phyloP scores from a whole-genome alignment of 2,329 filamentous ascomycete species.

The Nectriaceae sp. region DNA sequence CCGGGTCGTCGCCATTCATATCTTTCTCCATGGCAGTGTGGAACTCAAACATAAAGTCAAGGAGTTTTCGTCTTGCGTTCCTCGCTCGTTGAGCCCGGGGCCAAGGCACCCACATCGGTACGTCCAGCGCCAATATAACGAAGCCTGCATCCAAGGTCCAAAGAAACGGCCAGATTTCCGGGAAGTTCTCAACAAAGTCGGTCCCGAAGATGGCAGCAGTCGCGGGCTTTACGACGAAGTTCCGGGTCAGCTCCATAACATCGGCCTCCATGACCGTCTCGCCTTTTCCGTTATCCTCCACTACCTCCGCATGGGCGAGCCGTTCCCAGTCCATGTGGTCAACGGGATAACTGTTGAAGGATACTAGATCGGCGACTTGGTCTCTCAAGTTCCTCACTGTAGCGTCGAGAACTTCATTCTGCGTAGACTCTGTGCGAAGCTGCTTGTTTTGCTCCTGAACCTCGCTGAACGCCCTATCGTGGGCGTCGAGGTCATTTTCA shows the following conservation, averaged over 20 bases:
- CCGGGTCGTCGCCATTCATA: conserved; percentile 33
- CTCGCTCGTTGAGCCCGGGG: conserved; percentile 34
- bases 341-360: conserved; percentile 38
- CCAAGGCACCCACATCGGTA: conserved; percentile 37
- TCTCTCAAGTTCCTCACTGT: conserved; percentile 25
- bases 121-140: conserved; percentile 29
- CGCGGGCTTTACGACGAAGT: conserved; percentile 38
- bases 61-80: conserved; percentile 29
- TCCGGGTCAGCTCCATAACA: conserved; percentile 35
- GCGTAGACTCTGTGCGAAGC: conserved; percentile 25
- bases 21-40: conserved; percentile 38
- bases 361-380: conserved; percentile 37
- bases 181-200: conserved; percentile 43
- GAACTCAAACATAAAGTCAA: conserved; percentile 34
- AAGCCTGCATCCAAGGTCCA: conserved; percentile 41
- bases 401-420: conserved; percentile 23
- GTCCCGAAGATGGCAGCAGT: conserved; percentile 40
- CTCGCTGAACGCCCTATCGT: conserved; percentile 30
- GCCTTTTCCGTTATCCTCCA: conserved; percentile 26
- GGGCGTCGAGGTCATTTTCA: conserved; percentile 32
- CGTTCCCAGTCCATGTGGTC: conserved; percentile 44
- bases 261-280: conserved; percentile 35
- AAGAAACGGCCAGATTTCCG: conserved; percentile 38
- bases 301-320: conserved; percentile 31
- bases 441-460: conserved; percentile 29